Evolutionary conservation across 1,139 yeast species (phyloP).

Genomic region (Yamadazyma mexicana): DNA sequence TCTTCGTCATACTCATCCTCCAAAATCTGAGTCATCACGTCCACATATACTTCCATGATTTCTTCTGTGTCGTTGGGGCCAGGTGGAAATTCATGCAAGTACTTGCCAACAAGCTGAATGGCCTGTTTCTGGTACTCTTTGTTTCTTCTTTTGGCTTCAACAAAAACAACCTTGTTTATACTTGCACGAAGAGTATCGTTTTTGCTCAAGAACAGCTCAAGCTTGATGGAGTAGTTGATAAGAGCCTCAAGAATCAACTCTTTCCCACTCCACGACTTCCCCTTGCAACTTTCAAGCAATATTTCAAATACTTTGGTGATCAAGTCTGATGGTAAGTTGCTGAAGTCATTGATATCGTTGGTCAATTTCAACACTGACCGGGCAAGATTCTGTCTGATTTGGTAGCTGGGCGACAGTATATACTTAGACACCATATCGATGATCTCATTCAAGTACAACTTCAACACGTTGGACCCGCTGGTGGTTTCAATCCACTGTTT

Average conservation of each 20-base stretch:
- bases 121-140: constrained; percentile 59
- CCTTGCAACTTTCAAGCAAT: constrained; percentile 64
- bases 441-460: constrained; percentile 74
- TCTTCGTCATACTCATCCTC: constrained; percentile 31
- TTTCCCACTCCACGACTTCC: constrained; percentile 89
- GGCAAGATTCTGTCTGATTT: constrained; percentile 71
- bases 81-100: constrained; percentile 41
- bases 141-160: constrained; percentile 71
- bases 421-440: constrained; percentile 49
- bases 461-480: constrained; percentile 67
- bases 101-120: constrained; percentile 51
- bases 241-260: constrained; percentile 73
- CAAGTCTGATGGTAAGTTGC: constrained; percentile 26
- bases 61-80: constrained; percentile 19
- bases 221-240: constrained; percentile 55
- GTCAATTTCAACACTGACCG: constrained; percentile 66
- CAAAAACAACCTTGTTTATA: constrained; percentile 45
- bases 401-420: constrained; percentile 60
- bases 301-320: constrained; percentile 47
- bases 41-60: constrained; percentile 38
- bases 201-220: constrained; percentile 28
- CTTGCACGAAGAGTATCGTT: constrained; percentile 26
- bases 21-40: constrained; percentile 33
- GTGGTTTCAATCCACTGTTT: constrained; percentile 81
- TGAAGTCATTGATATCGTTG: constrained; percentile 36